Conservation (phyloP, 495 filamentous ascomycete species). For the Sphaerosporella brunnea region DNA sequence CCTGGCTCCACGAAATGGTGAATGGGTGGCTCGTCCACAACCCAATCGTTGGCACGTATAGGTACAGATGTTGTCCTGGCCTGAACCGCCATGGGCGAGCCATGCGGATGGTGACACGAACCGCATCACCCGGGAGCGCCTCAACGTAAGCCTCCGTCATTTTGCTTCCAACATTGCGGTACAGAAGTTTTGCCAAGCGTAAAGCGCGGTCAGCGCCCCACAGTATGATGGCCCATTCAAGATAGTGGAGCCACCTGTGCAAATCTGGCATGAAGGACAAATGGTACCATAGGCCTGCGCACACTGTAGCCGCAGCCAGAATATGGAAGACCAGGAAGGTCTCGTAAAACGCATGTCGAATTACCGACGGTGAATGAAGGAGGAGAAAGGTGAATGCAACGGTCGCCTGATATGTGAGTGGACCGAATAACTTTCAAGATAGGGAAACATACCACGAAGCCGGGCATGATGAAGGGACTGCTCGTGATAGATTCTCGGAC, state of each 20-base stretch:
- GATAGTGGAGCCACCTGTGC: conserved; percentile 44
- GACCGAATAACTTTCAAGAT: neutral
- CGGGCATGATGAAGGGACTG: conserved; percentile 31
- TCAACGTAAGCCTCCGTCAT: conserved; percentile 43
- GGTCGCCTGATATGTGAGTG: conserved; percentile 30
- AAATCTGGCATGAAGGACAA: conserved; percentile 35
- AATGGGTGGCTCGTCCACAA: conserved; percentile 54
- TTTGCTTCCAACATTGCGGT: conserved; percentile 51
- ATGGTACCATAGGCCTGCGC: conserved; percentile 55
- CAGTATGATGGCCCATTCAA: conserved; percentile 40
- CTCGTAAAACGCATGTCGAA: conserved; percentile 84
- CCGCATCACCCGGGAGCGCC: conserved; percentile 45
- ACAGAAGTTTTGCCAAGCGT: conserved; percentile 37
- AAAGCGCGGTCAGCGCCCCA: conserved; percentile 48
- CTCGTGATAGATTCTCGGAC: conserved; percentile 28
- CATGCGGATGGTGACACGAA: conserved; percentile 56
- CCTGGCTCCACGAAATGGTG: conserved; percentile 47
- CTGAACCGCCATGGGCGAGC: conserved; percentile 56
- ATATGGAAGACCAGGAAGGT: conserved; percentile 70
- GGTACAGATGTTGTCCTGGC: conserved; percentile 63
- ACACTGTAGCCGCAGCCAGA: conserved; percentile 40
- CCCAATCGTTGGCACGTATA: conserved; percentile 61
- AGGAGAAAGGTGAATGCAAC: conserved; percentile 44
- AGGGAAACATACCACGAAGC: conserved; percentile 36
- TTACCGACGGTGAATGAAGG: conserved; percentile 53